Evolutionary conservation across 2,329 filamentous ascomycete species (phyloP), one percentile per base, ranked within the genome.

Genomic region (Diaporthe eres): DNA sequence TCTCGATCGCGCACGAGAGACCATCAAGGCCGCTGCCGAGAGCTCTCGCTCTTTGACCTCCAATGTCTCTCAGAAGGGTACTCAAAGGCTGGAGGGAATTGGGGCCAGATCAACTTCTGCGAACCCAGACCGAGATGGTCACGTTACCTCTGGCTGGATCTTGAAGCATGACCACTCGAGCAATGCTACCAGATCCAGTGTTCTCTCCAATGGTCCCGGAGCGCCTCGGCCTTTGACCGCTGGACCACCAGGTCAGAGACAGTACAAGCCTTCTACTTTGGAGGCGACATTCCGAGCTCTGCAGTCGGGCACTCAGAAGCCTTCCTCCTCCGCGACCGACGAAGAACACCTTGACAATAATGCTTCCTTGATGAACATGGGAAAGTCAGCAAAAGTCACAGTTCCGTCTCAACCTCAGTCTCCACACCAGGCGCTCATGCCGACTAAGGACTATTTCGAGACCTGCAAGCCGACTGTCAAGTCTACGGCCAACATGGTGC

Each of bases 211-310:
- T 37, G 83, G 82, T 0, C 81, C 83, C 1, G 88, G 87, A 8
- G 85, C 84, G 25, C 89, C 88, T n/a, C 84, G 82, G 31, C 89
- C 89, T 13, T 79, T 90, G 77, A 90, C 87, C 28, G 89, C 89
- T 39, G 89, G 89, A 2, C 89, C 89, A 57, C 89, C 89, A 17
- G 89, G 89, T 28, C 87, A 88, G 76, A 86, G 89, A 57, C 87
- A 88, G 74, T 86, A 86, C 78, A 86, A 84, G 28, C 83, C 87
- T n/a, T 83, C 85, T 34, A 84, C 84, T 3, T 83, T 87, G 47
- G 86, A 88, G 39, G 80, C 82, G 12, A 82, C 83, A 2, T 80
- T 84, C 75, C 85, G 82, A 74, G 80, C 82, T 44, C 80, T 83
- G 44, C 81, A 80, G 42, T n/a, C 63, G 4, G 76, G 74, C 25